Evolutionary conservation across 352 stramenopile genomes (phyloP).

Genomic region (Phytophthora kernoviae): DNA sequence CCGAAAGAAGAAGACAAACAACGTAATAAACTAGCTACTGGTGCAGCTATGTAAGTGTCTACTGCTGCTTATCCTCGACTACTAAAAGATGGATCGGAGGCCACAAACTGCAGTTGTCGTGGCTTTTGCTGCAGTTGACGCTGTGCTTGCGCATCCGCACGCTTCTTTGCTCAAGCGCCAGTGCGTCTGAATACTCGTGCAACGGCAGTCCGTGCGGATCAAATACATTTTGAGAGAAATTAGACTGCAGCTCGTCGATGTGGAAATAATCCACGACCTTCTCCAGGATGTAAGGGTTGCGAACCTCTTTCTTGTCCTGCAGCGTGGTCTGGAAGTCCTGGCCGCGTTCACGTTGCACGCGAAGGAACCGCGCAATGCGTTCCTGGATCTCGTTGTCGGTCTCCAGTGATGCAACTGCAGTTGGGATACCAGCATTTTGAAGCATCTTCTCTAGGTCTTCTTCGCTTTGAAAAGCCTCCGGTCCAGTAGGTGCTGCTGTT

Average conservation of each 20-base stretch:
- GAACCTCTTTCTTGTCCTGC: slow-evolving; percentile 83
- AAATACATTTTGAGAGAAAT: slow-evolving; percentile 69
- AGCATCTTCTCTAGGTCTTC: slow-evolving; percentile 45
- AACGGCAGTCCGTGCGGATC: slow-evolving; percentile 69
- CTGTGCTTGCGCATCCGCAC: slow-evolving; percentile 40
- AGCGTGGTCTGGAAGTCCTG: slow-evolving; percentile 74
- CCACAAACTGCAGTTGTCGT: slow-evolving; percentile 31
- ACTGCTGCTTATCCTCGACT: slow-evolving; percentile 13
- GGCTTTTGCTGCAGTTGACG: slow-evolving; percentile 42
- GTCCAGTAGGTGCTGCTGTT: slow-evolving; percentile 7
- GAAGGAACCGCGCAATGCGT: slow-evolving; percentile 69
- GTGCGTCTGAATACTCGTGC: slow-evolving; percentile 71
- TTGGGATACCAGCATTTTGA: slow-evolving; percentile 45
- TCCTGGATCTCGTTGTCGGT: slow-evolving; percentile 47
- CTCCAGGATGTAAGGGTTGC: slow-evolving; percentile 87
- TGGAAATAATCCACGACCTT: slow-evolving; percentile 88
- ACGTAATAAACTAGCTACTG: slow-evolving; percentile 11
- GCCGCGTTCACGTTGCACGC: slow-evolving; percentile 38
- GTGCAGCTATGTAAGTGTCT: slow-evolving; percentile 20
- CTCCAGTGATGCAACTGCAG: slow-evolving; percentile 22
- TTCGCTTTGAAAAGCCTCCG: slow-evolving; percentile 11
- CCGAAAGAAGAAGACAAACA: slow-evolving; percentile 15
- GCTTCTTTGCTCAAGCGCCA: slow-evolving; percentile 73
- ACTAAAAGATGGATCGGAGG: slow-evolving; percentile 13
- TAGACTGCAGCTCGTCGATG: slow-evolving; percentile 83